Conservation (phyloP, 257 asterid species). For the Eustoma russellianum region DNA sequence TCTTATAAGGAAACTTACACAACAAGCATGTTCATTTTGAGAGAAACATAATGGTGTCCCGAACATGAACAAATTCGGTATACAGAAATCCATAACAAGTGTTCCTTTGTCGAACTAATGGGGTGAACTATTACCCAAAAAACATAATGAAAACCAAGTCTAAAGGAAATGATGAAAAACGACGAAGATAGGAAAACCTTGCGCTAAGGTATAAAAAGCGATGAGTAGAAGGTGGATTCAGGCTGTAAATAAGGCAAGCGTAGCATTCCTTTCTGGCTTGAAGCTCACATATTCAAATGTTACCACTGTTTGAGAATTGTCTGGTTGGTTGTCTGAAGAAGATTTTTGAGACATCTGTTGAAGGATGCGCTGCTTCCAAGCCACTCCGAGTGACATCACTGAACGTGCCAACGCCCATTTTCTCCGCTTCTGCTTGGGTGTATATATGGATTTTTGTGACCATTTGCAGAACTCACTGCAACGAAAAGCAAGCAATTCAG, state of each 20-base stretch:
- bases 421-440: conserved; percentile 93
- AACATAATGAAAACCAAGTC: too few species aligned
- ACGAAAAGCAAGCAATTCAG: too few species aligned
- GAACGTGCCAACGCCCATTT: conserved; percentile 60
- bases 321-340: conserved; percentile 68
- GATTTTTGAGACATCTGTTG: conserved; percentile 57
- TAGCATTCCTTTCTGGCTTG: not conserved
- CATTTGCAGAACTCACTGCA: conserved; percentile 82
- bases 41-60: too few species aligned
- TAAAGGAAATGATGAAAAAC: too few species aligned
- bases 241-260: not conserved
- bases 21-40: too few species aligned
- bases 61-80: too few species aligned
- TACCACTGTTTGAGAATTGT: conserved; percentile 37
- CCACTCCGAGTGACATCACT: conserved; percentile 83
- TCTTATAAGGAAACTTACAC: too few species aligned
- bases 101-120: too few species aligned
- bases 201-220: not conserved
- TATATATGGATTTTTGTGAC: conserved; percentile 80
- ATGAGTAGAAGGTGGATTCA: not conserved
- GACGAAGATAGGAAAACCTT: not conserved
- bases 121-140: too few species aligned
- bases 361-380: conserved; percentile 65
- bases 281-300: conserved; percentile 23
- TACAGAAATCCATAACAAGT: too few species aligned